Evolutionary conservation across 495 filamentous ascomycete species (phyloP), one percentile per base, ranked within the genome.

Genomic region (Letharia columbiana): DNA sequence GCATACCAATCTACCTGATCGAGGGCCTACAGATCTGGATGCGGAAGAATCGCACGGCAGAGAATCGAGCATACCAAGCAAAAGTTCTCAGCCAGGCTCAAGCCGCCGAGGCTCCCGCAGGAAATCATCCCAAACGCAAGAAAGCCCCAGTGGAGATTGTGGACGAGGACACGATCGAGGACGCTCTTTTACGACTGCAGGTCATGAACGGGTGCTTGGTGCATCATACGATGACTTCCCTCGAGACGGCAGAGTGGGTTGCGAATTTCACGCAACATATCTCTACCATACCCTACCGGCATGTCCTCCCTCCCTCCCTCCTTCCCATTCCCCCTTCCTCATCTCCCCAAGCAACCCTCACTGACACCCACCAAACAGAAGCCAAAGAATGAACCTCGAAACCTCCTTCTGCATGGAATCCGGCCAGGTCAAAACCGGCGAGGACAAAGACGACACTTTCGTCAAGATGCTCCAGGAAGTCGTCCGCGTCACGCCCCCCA

Each of bases 381-480:
- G 71, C 9, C 75, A 83, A 66, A 76, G 76, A 28, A 79, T 81
- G 75, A 77, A 80, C 44, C 79, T 83, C 42, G 71, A 77, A 11
- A 85, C 87, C 10, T 82, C 84, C 4, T 94, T 94, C 77, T 93
- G 91, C 75, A 91, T 93, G 86, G 91, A 91, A 49, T 76, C 78
- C 0, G 91, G 91, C 0, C 91, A 94, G 72, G 89, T 94, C 44
- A 88, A 87, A 60, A 82, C 86, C 1, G 91, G 90, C 54, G 83
- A 87, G 28, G 83, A 85, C 60, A 77, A 82, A 23, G 70, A 76
- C 28, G 91, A 94, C 69, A 92, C 86, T 0, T 94, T 87, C 67
- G 75, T 85, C 54, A 86, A 86, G 68, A 90, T 93, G 89, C 78
- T 96, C 54, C 87, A 92, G 74, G 87, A 91, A 75, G 82, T 93